Percentiles rank a stretch among this genome's conserved stretches.
phyloP scores from a whole-genome alignment of 495 filamentous ascomycete species.

The Darksidea phi region DNA sequence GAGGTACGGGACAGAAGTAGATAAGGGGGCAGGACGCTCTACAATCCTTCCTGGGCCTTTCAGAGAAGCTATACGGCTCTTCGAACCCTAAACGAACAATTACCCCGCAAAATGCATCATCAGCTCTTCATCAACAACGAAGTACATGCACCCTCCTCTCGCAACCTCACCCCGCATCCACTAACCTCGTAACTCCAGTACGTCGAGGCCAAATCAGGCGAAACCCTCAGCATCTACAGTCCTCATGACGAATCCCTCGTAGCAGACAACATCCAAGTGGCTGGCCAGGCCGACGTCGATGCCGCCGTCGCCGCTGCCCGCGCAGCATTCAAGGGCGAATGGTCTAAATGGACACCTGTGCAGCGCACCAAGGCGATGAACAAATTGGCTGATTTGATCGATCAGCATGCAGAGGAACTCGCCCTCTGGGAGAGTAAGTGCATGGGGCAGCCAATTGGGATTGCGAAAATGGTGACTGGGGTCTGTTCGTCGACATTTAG shows the following conservation, averaged over 20 bases:
- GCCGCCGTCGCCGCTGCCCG: constrained; percentile 34
- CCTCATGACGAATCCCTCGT: constrained; percentile 34
- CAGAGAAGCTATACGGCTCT: too few relatives aligned
- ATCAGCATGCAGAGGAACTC: constrained; percentile 26
- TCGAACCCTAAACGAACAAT: too few relatives aligned
- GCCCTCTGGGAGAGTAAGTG: constrained; percentile 24
- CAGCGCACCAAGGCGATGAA: constrained; percentile 24
- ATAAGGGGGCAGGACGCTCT: too few relatives aligned
- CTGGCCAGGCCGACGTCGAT: constrained; percentile 34
- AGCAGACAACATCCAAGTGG: constrained; percentile 31
- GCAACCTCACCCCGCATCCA: background rate
- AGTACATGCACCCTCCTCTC: constrained; percentile 15
- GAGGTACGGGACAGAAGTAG: too few relatives aligned
- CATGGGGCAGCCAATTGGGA: constrained; percentile 27
- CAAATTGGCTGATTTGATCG: constrained; percentile 36
- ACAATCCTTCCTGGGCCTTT: too few relatives aligned
- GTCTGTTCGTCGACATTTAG: constrained; percentile 9
- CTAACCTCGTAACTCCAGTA: constrained; percentile 21
- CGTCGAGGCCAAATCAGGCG: constrained; percentile 33
- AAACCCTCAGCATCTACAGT: constrained; percentile 30
- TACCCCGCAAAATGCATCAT: too few relatives aligned
- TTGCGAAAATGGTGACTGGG: constrained; percentile 6
- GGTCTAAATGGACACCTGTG: constrained; percentile 20
- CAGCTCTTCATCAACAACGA: constrained; percentile 42
- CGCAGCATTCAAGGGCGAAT: constrained; percentile 34